These are phyloP conservation scores for Naegleria lovaniensis DNA, from an alignment of 208 protist genomes.

Conservation along the genomic window DNA sequence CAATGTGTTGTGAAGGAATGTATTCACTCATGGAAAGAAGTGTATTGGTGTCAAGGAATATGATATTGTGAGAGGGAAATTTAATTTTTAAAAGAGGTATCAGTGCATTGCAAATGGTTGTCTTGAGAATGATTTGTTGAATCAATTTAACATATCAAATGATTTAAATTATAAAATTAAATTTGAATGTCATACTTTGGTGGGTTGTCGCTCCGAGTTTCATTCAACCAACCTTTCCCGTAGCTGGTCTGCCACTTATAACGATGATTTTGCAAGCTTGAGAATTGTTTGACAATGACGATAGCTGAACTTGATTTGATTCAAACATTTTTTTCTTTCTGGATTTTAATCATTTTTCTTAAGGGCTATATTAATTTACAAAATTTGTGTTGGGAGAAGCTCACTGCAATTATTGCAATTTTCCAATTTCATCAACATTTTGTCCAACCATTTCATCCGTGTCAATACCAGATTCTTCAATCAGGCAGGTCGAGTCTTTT, in stretches of 20 bases:
- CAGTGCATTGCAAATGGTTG: neutral
- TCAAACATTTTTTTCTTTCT: too few relatives aligned
- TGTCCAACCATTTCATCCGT: neutral
- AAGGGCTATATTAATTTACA: neutral
- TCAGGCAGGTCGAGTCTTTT: neutral
- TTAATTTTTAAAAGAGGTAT: neutral
- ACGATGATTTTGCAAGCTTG: neutral
- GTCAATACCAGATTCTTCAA: neutral
- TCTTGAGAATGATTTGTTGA: too few relatives aligned
- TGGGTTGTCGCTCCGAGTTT: too few relatives aligned
- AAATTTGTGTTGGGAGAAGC: neutral
- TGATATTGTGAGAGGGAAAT: neutral
- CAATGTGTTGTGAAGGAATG: neutral
- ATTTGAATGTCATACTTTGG: too few relatives aligned
- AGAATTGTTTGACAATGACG: too few relatives aligned
- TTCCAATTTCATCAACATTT: neutral
- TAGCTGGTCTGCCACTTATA: neutral
- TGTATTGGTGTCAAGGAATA: neutral
- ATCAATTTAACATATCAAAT: too few relatives aligned
- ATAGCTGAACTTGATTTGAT: too few relatives aligned
- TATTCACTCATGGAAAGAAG: neutral
- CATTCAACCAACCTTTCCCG: neutral
- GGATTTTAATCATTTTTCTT: too few relatives aligned
- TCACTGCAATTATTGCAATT: neutral
- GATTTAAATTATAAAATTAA: too few relatives aligned